A percentile compares a stretch with the other conserved stretches of the same genome.
Evolutionary conservation across 1,284 basidiomycete species (phyloP).

Genomic region (Porogramme epimiltina): DNA sequence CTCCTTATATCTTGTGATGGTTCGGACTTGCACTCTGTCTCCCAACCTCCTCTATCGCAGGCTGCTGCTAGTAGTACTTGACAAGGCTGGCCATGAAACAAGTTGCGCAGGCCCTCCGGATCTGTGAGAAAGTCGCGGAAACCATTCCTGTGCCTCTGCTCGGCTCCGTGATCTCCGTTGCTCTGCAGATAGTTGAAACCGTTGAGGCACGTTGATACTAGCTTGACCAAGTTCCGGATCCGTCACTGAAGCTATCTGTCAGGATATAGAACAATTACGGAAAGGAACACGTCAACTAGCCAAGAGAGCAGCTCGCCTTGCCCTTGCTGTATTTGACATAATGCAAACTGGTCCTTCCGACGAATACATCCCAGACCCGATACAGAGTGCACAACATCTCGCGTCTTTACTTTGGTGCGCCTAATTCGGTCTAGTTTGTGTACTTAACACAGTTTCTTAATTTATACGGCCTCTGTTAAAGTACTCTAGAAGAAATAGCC

Average conservation of each 20-base stretch:
- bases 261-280: neutral
- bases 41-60: too few relatives aligned
- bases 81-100: neutral
- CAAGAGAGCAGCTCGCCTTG: neutral
- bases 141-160: neutral
- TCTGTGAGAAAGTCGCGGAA: slow-evolving; percentile 1
- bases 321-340: neutral
- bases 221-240: too few relatives aligned
- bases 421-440: neutral
- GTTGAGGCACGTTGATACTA: neutral
- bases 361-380: too few relatives aligned
- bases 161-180: neutral
- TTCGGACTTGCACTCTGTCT: too few relatives aligned
- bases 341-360: too few relatives aligned
- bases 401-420: neutral
- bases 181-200: neutral
- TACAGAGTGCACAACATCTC: neutral
- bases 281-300: neutral
- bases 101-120: neutral
- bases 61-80: too few relatives aligned
- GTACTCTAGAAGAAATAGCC: slow-evolving; percentile 1
- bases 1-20: too few relatives aligned
- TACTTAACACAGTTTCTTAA: too few relatives aligned
- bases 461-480: too few relatives aligned
- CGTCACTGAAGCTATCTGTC: too few relatives aligned